Conservation (phyloP, 176 grass and related monocot species). For the Eragrostis nindensis region DNA sequence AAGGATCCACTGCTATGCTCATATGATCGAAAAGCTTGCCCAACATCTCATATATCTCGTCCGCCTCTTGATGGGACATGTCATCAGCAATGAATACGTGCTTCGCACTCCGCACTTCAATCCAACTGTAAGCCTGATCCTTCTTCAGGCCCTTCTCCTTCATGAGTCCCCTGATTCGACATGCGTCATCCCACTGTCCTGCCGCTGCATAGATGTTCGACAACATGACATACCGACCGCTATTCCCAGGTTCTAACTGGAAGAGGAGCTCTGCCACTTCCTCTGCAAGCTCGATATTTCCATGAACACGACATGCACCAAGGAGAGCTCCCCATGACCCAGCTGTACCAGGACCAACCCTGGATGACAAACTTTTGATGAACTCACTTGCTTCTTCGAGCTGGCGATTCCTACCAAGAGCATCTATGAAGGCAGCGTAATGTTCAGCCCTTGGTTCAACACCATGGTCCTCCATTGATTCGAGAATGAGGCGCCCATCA, state of each 20-base stretch:
- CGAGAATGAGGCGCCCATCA: conserved; percentile 49
- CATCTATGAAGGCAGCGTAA: conserved; percentile 61
- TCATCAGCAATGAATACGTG: conserved; percentile 62
- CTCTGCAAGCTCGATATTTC: conserved; percentile 70
- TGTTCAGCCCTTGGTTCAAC: conserved; percentile 68
- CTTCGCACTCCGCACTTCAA: conserved; percentile 67
- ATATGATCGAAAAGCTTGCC: conserved; percentile 49
- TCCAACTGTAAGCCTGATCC: conserved; percentile 78
- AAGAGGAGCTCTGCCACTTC: conserved; percentile 59
- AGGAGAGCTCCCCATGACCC: conserved; percentile 71
- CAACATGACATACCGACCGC: conserved; percentile 71
- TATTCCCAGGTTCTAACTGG: conserved; percentile 64
- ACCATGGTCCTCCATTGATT: conserved; percentile 63
- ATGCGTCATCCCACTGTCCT: conserved; percentile 65
- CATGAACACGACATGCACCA: conserved; percentile 68
- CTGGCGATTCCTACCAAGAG: conserved; percentile 59
- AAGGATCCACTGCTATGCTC: conserved; percentile 29
- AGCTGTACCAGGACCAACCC: conserved; percentile 40
- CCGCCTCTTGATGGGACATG: conserved; percentile 45
- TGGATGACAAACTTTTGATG: conserved; percentile 54
- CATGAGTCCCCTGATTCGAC: conserved; percentile 60
- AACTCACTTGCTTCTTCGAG: conserved; percentile 65
- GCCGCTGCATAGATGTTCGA: conserved; percentile 77
- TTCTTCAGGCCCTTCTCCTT: conserved; percentile 68
- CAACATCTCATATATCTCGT: conserved; percentile 57